Conservation (phyloP, 345 rosid genomes). For the Eucalyptus decipiens region DNA sequence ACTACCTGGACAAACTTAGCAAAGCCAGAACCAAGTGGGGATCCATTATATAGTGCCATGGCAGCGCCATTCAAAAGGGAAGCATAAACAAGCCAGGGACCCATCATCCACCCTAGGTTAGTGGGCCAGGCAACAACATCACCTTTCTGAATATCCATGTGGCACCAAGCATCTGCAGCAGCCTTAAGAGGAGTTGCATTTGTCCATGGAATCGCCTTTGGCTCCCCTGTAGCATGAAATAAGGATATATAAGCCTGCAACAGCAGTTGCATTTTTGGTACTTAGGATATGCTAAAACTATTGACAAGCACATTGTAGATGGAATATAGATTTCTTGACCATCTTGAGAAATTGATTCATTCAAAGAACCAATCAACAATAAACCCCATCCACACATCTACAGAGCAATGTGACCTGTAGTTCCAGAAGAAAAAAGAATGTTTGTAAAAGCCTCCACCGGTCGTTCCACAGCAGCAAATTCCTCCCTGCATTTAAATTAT, state of each 20-base stretch:
- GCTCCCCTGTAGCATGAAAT: conserved; percentile 62
- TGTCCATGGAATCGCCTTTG: conserved; percentile 98
- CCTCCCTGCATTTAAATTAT: conserved; percentile 34
- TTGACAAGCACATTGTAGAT: neutral
- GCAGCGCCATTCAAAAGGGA: conserved; percentile 83
- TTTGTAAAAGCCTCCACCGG: conserved; percentile 76
- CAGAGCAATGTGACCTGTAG: conserved; percentile 46
- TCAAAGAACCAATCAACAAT: neutral
- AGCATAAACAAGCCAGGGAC: conserved; percentile 98
- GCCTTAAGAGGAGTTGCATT: conserved; percentile 60
- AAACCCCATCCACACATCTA: neutral
- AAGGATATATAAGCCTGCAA: neutral
- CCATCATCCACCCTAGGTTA: conserved; percentile 99
- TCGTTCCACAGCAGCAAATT: conserved; percentile 62
- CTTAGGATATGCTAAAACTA: neutral
- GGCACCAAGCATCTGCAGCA: conserved; percentile 99
- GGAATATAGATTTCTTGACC: neutral
- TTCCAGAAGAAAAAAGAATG: conserved; percentile 95
- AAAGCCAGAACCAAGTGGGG: conserved; percentile 78
- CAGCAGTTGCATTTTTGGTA: neutral
- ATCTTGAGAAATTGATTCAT: neutral
- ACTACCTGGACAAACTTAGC: conserved; percentile 92
- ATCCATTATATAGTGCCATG: conserved; percentile 85
- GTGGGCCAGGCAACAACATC: conserved; percentile 95
- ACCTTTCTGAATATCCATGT: conserved; percentile 70